Evolutionary conservation across 2,329 filamentous ascomycete genomes (phyloP).

Genomic region (Fusarium continuum): DNA sequence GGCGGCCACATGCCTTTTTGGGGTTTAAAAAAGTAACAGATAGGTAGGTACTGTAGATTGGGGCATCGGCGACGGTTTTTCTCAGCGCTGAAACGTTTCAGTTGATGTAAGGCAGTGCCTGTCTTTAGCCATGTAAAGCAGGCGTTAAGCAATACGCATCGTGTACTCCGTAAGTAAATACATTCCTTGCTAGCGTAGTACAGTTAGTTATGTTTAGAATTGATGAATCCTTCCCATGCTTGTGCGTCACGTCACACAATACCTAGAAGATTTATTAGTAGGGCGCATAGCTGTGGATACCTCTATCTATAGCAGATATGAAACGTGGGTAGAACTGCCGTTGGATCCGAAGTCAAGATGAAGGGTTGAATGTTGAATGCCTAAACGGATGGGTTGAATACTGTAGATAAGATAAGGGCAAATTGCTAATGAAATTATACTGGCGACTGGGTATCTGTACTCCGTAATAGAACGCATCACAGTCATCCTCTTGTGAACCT

Average conservation of each 20-base stretch:
- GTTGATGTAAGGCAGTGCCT: not conserved
- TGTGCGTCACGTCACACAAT: conserved; percentile 17
- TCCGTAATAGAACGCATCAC: too few relatives aligned
- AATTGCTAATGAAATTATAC: too few relatives aligned
- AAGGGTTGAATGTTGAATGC: conserved; percentile 3
- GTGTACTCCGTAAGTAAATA: not conserved
- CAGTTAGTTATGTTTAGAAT: conserved; percentile 3
- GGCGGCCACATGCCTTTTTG: conserved; percentile 1
- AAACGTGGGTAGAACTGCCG: conserved; percentile 20
- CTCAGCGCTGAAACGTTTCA: not conserved
- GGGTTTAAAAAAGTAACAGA: not conserved
- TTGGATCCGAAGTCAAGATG: conserved; percentile 15
- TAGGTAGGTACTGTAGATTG: too few relatives aligned
- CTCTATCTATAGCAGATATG: not conserved
- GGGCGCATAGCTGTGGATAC: conserved; percentile 27
- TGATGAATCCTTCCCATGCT: conserved; percentile 9
- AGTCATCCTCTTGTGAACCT: too few relatives aligned
- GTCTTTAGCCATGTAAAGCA: not conserved
- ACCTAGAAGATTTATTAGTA: conserved; percentile 13
- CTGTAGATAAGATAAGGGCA: not conserved
- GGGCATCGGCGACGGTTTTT: not conserved
- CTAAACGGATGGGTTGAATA: not conserved
- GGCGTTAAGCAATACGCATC: not conserved
- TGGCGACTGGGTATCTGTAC: too few relatives aligned
- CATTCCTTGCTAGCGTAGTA: not conserved